phyloP scores from a whole-genome alignment of 768 basidiomycete genomes.

The Termitomyces eurrhizus region DNA sequence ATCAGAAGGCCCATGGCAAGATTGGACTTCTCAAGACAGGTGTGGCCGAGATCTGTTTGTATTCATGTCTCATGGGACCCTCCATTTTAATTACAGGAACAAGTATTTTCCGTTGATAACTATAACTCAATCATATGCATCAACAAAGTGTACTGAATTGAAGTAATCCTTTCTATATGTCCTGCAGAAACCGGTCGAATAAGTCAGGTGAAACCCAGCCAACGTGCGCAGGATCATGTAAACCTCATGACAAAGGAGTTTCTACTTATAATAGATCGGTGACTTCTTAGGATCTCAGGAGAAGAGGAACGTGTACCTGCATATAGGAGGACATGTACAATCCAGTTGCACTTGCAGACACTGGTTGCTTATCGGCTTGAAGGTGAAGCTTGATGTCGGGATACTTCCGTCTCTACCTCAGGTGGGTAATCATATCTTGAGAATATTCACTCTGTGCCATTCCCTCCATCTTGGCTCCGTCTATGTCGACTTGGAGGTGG shows the following conservation, averaged over 20 bases:
- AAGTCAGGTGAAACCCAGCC: constrained; percentile 14
- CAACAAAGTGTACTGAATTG: constrained; percentile 26
- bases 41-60: not conserved
- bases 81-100: not conserved
- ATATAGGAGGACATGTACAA: constrained; percentile 23
- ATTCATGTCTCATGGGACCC: not conserved
- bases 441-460: not conserved
- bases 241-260: constrained; percentile 22
- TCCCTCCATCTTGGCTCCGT: constrained; percentile 18
- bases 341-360: constrained; percentile 15
- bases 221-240: constrained; percentile 22
- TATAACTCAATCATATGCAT: no score
- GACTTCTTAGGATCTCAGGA: constrained; percentile 23
- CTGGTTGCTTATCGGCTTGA: constrained; percentile 40
- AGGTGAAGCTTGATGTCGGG: constrained; percentile 34
- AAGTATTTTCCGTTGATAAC: no score
- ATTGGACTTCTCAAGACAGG: not conserved
- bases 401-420: constrained; percentile 28
- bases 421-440: constrained; percentile 1
- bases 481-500: constrained; percentile 19
- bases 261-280: constrained; percentile 22
- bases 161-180: constrained; percentile 23
- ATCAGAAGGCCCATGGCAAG: not conserved
- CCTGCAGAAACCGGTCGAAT: constrained; percentile 20
- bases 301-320: constrained; percentile 29